Percentiles rank a stretch among this genome's conserved stretches.
phyloP scores from a whole-genome alignment of 1,284 basidiomycete genomes.

The Trichosporon sp. region DNA sequence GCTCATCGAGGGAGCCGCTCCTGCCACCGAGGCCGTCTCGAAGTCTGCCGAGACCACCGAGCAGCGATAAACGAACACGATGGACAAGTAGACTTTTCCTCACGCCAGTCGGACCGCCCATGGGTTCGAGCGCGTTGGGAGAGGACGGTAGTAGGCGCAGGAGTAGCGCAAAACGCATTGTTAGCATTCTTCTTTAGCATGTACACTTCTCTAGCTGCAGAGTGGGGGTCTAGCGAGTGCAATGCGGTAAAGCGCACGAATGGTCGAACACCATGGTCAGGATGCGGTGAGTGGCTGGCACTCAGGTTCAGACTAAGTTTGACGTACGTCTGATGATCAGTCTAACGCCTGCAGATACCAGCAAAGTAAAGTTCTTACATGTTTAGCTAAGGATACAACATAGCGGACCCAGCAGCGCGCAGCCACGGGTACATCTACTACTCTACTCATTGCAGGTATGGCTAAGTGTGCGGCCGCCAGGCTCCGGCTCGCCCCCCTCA shows the following conservation, averaged over 20 bases:
- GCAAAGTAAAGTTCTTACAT: no score
- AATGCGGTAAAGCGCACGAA: not conserved
- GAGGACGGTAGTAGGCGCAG: not conserved
- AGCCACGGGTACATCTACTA: no score
- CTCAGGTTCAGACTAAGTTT: no score
- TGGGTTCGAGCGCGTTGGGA: not conserved
- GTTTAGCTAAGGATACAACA: no score
- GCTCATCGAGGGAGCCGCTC: not conserved
- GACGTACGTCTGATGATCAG: no score
- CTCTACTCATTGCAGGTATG: not conserved
- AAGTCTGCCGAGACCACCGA: not conserved
- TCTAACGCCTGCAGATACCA: no score
- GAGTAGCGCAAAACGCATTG: not conserved
- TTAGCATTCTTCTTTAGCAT: conserved; percentile 12
- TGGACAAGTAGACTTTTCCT: no score
- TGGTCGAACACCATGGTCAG: no score
- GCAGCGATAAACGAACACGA: not conserved
- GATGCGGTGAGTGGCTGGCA: no score
- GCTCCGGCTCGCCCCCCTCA: not conserved
- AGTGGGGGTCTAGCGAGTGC: not conserved
- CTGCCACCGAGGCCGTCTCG: no score
- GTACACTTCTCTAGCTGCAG: conserved; percentile 11
- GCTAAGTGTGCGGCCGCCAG: no score
- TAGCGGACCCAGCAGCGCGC: no score
- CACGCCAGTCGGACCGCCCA: not conserved